Evolutionary conservation across 2,329 filamentous ascomycete genomes (phyloP), one percentile per base, ranked within the genome.

Genomic region (Stachybotrys echinatus): DNA sequence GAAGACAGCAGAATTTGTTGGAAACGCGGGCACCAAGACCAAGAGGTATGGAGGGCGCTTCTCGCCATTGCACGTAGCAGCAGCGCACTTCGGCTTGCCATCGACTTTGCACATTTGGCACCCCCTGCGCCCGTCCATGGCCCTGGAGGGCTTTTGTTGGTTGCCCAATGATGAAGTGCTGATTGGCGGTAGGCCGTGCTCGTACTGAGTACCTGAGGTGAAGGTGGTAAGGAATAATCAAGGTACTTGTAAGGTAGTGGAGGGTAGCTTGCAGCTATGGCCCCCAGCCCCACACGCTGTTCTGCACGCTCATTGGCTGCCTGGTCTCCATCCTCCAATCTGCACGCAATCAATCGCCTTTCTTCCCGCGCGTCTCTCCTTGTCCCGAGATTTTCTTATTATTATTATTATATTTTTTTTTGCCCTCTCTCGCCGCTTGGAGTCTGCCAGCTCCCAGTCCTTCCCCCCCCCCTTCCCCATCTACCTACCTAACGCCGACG

Each of bases 371-470:
- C 20, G 42, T 27, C 42, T 23, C 12, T 22, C 22, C 27, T 45
- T 45, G 22, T 45, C 21, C 19, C 22, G 42, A 34, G 27, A 5
- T 34, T 34, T 14, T 34, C 10, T n/a, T n/a, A n/a, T n/a, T n/a
- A n/a, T n/a, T n/a, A n/a, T n/a, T n/a, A n/a, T n/a, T n/a, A n/a
- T n/a, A 34, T 34, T 34, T 8, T 10, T 34, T 34, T 34, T 34
- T 34, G 10, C 27, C 27, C 27, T 34, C 27, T 34, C 27, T 34
- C 27, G 14, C 10, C 10, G 27, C 10, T 34, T n/a, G n/a, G n/a
- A n/a, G n/a, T n/a, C 31, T 37, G n/a, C 31, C 52, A 44, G 46
- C 47, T 47, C 45, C 47, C 45, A 48, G 37, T 45, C 47, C 49
- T 43, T 48, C 23, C 45, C 49, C 48, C 45, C 42, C 47, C 50